Evolutionary conservation across 106 monocot genomes (phyloP).

Genomic region (Xerophyta viscosa): DNA sequence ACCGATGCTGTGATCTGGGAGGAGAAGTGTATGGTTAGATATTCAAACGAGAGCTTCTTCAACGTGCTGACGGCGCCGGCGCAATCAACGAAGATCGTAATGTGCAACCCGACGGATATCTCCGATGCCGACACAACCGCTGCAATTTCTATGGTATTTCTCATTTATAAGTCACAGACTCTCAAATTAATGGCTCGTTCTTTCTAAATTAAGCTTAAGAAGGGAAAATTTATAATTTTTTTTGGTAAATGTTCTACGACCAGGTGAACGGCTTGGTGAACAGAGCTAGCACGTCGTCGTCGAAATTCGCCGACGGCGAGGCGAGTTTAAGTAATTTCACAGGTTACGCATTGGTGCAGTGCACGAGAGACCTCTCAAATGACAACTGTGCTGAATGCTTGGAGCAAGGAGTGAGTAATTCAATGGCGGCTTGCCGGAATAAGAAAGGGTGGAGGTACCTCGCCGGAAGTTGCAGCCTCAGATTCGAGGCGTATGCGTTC

Average conservation of each 20-base stretch:
- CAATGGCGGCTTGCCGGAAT: not conserved
- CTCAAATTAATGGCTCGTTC: too few relatives aligned
- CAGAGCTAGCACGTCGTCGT: not conserved
- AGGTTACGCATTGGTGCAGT: not conserved
- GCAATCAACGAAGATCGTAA: not conserved
- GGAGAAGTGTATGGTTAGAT: not conserved
- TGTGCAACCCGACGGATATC: too few relatives aligned
- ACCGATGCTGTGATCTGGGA: not conserved
- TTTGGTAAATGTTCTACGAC: too few relatives aligned
- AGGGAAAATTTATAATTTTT: too few relatives aligned
- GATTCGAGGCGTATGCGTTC: not conserved
- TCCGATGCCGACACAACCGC: too few relatives aligned
- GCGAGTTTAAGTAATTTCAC: not conserved
- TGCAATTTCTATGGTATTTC: too few relatives aligned
- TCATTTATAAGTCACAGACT: too few relatives aligned
- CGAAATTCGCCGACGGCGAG: not conserved
- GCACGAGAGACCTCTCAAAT: not conserved
- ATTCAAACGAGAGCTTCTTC: slow-evolving; percentile 2
- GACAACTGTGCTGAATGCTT: not conserved
- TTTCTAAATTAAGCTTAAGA: too few relatives aligned
- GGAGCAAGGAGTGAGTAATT: not conserved
- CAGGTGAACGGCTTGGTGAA: not conserved
- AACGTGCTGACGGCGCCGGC: not conserved
- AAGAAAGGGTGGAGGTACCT: not conserved
- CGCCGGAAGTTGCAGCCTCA: not conserved